Evolutionary conservation across 163 green algal genomes (phyloP), one percentile per base, ranked within the genome.

Genomic region (Scenedesmus sp.): DNA sequence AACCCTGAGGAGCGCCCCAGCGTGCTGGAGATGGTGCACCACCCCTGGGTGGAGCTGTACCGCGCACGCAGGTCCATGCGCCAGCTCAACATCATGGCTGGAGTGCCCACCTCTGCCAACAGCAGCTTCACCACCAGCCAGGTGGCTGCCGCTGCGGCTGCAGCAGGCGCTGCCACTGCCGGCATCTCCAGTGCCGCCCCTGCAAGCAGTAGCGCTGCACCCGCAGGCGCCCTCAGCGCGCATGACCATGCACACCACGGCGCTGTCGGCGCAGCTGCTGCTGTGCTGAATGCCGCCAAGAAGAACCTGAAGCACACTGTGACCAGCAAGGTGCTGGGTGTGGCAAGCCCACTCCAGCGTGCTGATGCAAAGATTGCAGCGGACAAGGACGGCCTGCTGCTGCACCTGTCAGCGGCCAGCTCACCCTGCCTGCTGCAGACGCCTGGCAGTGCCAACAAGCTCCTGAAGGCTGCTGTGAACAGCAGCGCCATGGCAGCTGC

Each of bases 11-110:
- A 97, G 84, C 94, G 97, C 18, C 96, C 96, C 18, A 96, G 88
- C 67, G 93, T 97, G 34, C 88, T 92, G 2, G 94, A 97, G 26
- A 96, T 98, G 94, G 86, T 98, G 57, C 82, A 92, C 74, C 96
- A 98, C 93, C 94, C 94, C 52, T 98, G 97, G 97, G 94, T 98
- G 23, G 94, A 95, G 20, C 86, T 92, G 13, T 96, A 93, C 93
- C 93, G 93, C 23, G 73, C 85, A 2, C 87, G 92, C 57, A 89
- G 94, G 52, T 93, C 87, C 62, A 94, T 96, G 93, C 91, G 94
- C 85, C 60, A 88, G 60, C 76, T 93, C 34, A 84, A 88, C 57
- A 46, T 88, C 77, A 74, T 82, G 66, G 74, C 89, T 26, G 74
- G 16, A 6, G 89, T 82, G 23, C 70, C 89, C 18, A 81, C 62